These are phyloP conservation scores for Clathrus columnatus DNA, from an alignment of 768 basidiomycete genomes.

Conservation along the genomic window DNA sequence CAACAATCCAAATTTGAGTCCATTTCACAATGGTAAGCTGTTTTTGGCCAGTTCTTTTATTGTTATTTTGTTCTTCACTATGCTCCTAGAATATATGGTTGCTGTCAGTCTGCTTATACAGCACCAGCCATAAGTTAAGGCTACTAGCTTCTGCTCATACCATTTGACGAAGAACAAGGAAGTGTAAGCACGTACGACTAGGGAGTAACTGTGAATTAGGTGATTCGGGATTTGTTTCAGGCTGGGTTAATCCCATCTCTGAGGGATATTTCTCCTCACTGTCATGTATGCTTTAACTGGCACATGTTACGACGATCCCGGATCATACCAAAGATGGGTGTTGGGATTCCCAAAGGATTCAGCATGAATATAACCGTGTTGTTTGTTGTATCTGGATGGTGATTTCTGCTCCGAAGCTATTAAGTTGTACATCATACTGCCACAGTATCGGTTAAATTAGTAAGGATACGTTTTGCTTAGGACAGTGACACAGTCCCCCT, in stretches of 20 bases:
- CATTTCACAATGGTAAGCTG: too few relatives aligned
- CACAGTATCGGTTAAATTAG: too few relatives aligned
- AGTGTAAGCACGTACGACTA: constrained; percentile 43
- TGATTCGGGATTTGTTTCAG: constrained; percentile 24
- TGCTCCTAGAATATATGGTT: too few relatives aligned
- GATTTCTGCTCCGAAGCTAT: not conserved
- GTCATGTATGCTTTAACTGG: constrained; percentile 53
- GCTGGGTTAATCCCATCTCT: constrained; percentile 61
- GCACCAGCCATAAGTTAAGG: too few relatives aligned
- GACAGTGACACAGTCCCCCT: too few relatives aligned
- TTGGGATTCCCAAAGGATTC: constrained; percentile 50
- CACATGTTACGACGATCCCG: constrained; percentile 59
- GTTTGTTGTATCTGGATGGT: constrained; percentile 49
- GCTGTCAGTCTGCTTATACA: too few relatives aligned
- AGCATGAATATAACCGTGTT: constrained; percentile 51
- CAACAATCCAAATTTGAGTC: too few relatives aligned
- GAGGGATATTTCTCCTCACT: constrained; percentile 71
- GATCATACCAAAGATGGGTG: constrained; percentile 44
- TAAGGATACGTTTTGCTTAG: too few relatives aligned
- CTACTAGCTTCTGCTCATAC: too few relatives aligned
- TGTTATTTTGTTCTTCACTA: too few relatives aligned
- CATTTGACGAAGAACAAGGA: constrained; percentile 29
- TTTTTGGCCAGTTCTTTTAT: too few relatives aligned
- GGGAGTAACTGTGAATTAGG: constrained; percentile 22
- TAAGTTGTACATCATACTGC: too few relatives aligned